Evolutionary conservation across 1,139 yeast species (phyloP).

Genomic region (Suhomyces maxii): DNA sequence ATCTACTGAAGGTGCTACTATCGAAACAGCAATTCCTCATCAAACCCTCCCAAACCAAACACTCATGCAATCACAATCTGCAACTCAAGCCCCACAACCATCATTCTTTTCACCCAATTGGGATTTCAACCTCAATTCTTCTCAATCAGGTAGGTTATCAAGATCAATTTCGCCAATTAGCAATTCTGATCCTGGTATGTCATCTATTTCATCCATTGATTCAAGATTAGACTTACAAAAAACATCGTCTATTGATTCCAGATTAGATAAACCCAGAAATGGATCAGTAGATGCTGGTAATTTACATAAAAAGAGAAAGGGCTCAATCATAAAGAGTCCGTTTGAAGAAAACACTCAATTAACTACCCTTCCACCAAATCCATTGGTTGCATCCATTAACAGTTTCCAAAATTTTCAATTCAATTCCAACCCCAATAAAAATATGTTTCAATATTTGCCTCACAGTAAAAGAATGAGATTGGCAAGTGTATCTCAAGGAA

Average conservation of each 20-base stretch:
- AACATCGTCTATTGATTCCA: conserved; percentile 6
- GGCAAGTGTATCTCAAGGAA: conserved; percentile 32
- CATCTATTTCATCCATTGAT: conserved; percentile 10
- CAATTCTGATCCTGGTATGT: conserved; percentile 7
- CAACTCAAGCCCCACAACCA: neutral
- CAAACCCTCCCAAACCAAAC: too few relatives aligned
- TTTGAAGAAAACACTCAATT: conserved; percentile 1
- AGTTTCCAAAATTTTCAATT: conserved; percentile 25
- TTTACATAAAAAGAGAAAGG: conserved; percentile 11
- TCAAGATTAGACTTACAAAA: conserved; percentile 6
- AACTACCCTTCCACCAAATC: conserved; percentile 38
- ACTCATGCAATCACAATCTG: too few relatives aligned
- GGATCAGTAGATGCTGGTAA: conserved; percentile 7
- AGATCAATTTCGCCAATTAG: conserved; percentile 29
- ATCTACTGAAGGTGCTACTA: neutral
- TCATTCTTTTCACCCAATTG: conserved; percentile 16
- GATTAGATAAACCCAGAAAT: conserved; percentile 6
- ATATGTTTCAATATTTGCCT: conserved; percentile 50
- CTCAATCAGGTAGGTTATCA: conserved; percentile 12
- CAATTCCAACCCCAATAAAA: conserved; percentile 5
- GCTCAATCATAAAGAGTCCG: conserved; percentile 4
- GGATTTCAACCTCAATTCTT: conserved; percentile 12
- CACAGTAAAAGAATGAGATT: conserved; percentile 53
- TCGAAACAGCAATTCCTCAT: too few relatives aligned
- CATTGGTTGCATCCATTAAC: conserved; percentile 32